These are phyloP conservation scores for Exserohilum turcica DNA, from an alignment of 2,329 filamentous ascomycete genomes.

Conservation along the genomic window DNA sequence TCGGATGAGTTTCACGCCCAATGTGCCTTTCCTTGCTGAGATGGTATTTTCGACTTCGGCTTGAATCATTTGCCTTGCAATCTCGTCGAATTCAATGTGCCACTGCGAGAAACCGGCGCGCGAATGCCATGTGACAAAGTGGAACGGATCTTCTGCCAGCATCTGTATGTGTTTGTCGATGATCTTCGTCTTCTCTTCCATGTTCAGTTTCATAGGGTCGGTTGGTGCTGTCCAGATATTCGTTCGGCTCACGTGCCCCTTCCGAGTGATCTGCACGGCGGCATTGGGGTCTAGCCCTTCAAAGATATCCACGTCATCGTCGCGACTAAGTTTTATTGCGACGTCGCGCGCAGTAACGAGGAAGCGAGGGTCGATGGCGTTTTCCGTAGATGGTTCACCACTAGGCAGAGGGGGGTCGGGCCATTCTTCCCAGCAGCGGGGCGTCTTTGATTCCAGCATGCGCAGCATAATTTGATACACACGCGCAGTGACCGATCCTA, in stretches of 20 bases:
- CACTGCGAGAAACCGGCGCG: conserved; percentile 71
- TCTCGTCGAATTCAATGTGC: conserved; percentile 79
- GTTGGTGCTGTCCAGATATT: conserved; percentile 31
- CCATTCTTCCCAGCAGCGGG: conserved; percentile 67
- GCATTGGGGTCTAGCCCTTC: conserved; percentile 43
- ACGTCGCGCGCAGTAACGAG: conserved; percentile 51
- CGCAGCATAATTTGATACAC: conserved; percentile 78
- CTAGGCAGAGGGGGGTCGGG: conserved; percentile 30
- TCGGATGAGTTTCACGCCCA: conserved; percentile 80
- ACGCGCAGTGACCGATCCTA: conserved; percentile 74
- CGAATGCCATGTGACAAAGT: conserved; percentile 72
- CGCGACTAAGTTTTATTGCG: conserved; percentile 48
- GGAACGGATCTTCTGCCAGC: conserved; percentile 67
- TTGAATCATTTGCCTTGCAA: conserved; percentile 73
- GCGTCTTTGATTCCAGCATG: conserved; percentile 70
- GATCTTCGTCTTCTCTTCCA: conserved; percentile 32
- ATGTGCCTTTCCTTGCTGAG: conserved; percentile 73
- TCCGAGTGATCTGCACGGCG: conserved; percentile 29
- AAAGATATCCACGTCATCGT: conserved; percentile 48
- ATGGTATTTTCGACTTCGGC: conserved; percentile 82
- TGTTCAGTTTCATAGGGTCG: conserved; percentile 31
- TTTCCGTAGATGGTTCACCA: conserved; percentile 38
- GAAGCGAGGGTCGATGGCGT: conserved; percentile 38
- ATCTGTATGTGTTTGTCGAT: conserved; percentile 76
- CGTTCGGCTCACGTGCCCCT: conserved; percentile 27